Base-by-base conservation (phyloP, 805 yeast species). In the Metschnikowia shivogae region DNA sequence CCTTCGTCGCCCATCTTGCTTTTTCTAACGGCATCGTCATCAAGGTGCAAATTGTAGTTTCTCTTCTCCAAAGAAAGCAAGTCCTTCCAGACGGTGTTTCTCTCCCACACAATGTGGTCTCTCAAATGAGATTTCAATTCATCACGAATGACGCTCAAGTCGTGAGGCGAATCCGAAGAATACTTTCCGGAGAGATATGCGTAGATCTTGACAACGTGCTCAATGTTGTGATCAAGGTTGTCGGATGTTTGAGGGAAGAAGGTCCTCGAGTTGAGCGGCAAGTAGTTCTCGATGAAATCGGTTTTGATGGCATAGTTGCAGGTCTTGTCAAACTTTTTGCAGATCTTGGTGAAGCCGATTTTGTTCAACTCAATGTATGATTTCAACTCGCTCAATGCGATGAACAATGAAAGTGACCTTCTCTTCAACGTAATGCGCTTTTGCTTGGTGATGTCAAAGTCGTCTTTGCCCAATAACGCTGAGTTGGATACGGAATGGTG, bases 31-130 rank as follows among this genome's bases (percentile, higher is more conserved):
- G 56, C 50, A n/a, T 44, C 38, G 17, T 48, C 50, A 14, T 56
- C 59, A 5, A 48, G 47, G 49, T 32, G 53, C 52, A 57, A 43
- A 39, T 50, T 54, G 36, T 55, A 47, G 34, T 54, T 36, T 9
- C 47, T 54, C 53, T 60, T 46, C 53, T 53, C 55, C 56, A 90
- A 66, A 19, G 93, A 92, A 61, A 92, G 84, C 84, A 92, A 83
- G 64, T 92, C 97, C 61, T 93, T 83, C 99, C 99, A 92, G 26
- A 92, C 97, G 0, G 97, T 92, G 62, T 89, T 89, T 63, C 99
- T 78, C 67, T 92, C 98, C 95, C 97, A 92, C 14, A 90, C 96
- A 30, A 92, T 86, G 63, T 92, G 95, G 57, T 92, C 99, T 52
- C 97, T 75, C 52, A 92, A 67, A 51, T 76, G 76, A 3, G 78